Evolutionary conservation across 306 rosid genomes (phyloP).

Genomic region (apple (Malus domestica)): DNA sequence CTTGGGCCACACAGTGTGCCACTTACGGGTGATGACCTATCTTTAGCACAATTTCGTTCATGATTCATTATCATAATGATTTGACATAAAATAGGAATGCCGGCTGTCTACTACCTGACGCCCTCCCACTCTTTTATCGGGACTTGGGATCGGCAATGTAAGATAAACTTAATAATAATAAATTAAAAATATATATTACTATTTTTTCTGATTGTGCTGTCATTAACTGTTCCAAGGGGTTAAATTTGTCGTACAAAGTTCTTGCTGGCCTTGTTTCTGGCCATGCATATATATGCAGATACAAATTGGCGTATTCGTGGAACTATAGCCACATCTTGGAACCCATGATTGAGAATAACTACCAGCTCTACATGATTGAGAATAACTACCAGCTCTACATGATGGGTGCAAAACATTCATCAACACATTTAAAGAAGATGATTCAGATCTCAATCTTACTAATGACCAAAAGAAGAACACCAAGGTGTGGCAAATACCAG

Average conservation of each 20-base stretch:
- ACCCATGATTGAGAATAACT: conserved; percentile 63
- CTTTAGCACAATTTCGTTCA: too few species aligned
- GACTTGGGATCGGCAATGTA: too few species aligned
- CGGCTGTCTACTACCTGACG: too few species aligned
- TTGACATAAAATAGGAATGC: too few species aligned
- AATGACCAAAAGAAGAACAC: conserved; percentile 95
- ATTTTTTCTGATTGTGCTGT: not conserved
- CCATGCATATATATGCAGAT: conserved; percentile 42
- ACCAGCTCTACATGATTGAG: conserved; percentile 87
- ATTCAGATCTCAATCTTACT: conserved; percentile 61
- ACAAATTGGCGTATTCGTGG: conserved; percentile 66
- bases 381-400: conserved; percentile 77
- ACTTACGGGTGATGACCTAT: too few species aligned
- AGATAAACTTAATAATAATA: too few species aligned
- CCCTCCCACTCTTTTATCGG: too few species aligned
- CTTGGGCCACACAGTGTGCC: too few species aligned
- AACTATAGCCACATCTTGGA: conserved; percentile 68
- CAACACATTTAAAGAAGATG: conserved; percentile 75
- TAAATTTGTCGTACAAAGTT: not conserved
- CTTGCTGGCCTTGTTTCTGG: conserved; percentile 3
- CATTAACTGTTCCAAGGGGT: not conserved
- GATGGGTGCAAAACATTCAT: conserved; percentile 80
- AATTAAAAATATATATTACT: not conserved
- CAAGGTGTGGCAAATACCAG: conserved; percentile 80
- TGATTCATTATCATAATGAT: too few species aligned